Conservation (phyloP, 352 stramenopile species). For the Phytophthora tentaculata region DNA sequence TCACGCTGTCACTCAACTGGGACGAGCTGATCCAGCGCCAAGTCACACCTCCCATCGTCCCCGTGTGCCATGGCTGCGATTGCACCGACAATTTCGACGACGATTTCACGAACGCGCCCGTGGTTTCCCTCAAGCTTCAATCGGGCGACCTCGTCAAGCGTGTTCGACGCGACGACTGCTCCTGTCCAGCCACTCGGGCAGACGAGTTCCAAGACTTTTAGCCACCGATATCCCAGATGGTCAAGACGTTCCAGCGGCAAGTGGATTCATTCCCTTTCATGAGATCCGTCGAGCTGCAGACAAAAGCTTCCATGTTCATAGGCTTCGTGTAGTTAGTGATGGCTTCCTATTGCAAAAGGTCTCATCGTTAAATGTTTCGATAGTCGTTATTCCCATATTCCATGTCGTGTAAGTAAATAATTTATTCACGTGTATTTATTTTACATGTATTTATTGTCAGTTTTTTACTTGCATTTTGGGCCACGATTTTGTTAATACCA, state of each 20-base stretch:
- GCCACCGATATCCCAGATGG: slow-evolving; percentile 8
- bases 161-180: slow-evolving; percentile 40
- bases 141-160: slow-evolving; percentile 42
- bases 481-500: no score
- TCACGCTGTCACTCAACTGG: slow-evolving; percentile 70
- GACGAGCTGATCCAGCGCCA: slow-evolving; percentile 68
- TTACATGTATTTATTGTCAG: background rate
- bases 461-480: background rate
- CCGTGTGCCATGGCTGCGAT: slow-evolving; percentile 56
- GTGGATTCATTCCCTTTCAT: slow-evolving; percentile 5
- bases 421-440: slow-evolving; percentile 20
- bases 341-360: background rate
- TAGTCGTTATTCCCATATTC: slow-evolving; percentile 21
- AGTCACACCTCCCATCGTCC: slow-evolving; percentile 68
- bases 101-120: slow-evolving; percentile 75
- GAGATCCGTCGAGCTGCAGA: background rate
- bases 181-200: slow-evolving; percentile 16
- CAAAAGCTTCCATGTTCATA: slow-evolving; percentile 21
- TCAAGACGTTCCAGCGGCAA: slow-evolving; percentile 10
- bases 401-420: slow-evolving; percentile 33
- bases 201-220: slow-evolving; percentile 49
- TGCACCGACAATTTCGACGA: slow-evolving; percentile 88
- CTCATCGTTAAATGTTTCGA: slow-evolving; percentile 23
- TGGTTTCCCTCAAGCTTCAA: slow-evolving; percentile 52
- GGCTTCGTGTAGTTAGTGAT: slow-evolving; percentile 20